Base-by-base conservation (phyloP, 2,329 filamentous ascomycete species). In the Byssochlamys sp. region DNA sequence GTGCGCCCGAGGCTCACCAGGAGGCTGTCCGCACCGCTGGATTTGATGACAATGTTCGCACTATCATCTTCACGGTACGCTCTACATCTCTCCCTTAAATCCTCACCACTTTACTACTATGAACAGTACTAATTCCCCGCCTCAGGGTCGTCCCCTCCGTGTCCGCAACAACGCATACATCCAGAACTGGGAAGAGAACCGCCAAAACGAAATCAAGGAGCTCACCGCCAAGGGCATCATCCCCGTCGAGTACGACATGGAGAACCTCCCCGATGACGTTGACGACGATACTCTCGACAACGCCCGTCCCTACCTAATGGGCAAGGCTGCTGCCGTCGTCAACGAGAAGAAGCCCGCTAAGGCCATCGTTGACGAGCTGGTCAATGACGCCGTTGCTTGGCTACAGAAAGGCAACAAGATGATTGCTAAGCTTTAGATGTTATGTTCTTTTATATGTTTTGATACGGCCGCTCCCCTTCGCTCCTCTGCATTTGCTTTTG, bases 101-200 rank as follows among this genome's bases (percentile, higher is more conserved):
- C 52, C 7, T 3, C 25, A 6, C 48, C 1, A 19, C 12, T 1
- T 9, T 3, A 27, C 12, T 3, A 7, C 9, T 19, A 11, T 26
- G 4, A 11, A 35, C 19, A 19, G 19, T 54, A 56, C 66, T 70
- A 60, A 69, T 51, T 19, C 35, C 11, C 45, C 4, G 26, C 24
- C 33, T 53, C 59, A 80, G 73, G 94, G 94, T 57, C 89, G 94
- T 58, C 94, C 94, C 35, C 81, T 99, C 71, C 90, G 94, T 65
- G 94, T 99, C 59, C 87, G 91, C 73, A 94, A 84, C 72, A 99
- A 97, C 80, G 76, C 87, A 5, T 99, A 99, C 77, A 97, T 99
- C 70, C 75, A 84, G 71, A 89, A 96, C 81, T 99, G 94, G 94
- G 92, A 99, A 79, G 87, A 87, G 68, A 94, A 97, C 80, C 89